A percentile compares a stretch with the other conserved stretches of the same genome.
These are phyloP conservation scores for Daldinia vernicosa DNA, from an alignment of 495 filamentous ascomycete genomes.

Conservation along the genomic window DNA sequence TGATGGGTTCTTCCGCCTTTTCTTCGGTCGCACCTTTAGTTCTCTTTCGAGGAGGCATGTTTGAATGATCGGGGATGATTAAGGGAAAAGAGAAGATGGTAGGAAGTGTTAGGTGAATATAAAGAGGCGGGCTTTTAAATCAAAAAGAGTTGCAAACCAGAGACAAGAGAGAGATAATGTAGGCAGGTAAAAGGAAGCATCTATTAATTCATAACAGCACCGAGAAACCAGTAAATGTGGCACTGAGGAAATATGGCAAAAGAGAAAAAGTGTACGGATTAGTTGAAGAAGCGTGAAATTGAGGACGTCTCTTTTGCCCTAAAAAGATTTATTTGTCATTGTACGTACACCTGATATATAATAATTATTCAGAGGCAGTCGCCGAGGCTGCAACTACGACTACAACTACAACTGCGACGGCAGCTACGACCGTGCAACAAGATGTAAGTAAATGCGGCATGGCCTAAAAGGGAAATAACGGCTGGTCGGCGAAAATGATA, in stretches of 20 bases:
- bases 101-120: not conserved
- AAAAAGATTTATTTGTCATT: not conserved
- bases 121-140: not conserved
- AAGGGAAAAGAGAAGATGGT: not conserved
- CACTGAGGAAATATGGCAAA: not conserved
- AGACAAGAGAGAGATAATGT: not conserved
- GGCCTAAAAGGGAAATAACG: constrained; percentile 30
- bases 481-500: constrained; percentile 19
- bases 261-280: not conserved
- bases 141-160: not conserved
- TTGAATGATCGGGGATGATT: not conserved
- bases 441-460: constrained; percentile 13
- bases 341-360: constrained; percentile 5
- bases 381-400: not conserved
- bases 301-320: not conserved
- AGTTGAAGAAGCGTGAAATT: not conserved
- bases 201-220: not conserved
- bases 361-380: not conserved
- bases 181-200: too few species aligned
- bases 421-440: not conserved
- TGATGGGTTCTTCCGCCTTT: not conserved
- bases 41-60: constrained; percentile 33
- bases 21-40: constrained; percentile 5
- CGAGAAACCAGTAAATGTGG: not conserved
- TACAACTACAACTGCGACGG: too few species aligned